Evolutionary conservation across 176 grass and related monocot species (phyloP).

Genomic region (Juncus effusus): DNA sequence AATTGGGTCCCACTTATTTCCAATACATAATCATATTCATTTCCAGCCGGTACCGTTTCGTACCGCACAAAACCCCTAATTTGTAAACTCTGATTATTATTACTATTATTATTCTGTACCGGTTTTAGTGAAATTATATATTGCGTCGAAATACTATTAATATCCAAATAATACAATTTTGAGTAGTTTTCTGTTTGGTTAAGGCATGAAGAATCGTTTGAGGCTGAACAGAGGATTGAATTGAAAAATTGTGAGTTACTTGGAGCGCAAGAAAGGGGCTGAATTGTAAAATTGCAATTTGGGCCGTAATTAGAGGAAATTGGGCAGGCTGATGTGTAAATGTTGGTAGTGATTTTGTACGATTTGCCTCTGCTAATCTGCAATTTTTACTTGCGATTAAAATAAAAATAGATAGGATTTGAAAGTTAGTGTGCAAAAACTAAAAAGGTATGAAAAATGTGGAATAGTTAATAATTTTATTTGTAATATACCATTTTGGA

Average conservation of each 20-base stretch:
- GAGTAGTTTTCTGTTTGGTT: constrained; percentile 42
- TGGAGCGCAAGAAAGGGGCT: constrained; percentile 69
- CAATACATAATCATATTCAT: constrained; percentile 78
- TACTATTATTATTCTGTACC: constrained; percentile 27
- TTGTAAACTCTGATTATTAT: constrained; percentile 28
- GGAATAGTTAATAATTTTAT: neutral
- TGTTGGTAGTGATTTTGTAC: constrained; percentile 55
- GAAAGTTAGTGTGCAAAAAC: constrained; percentile 26
- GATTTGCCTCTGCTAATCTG: constrained; percentile 85
- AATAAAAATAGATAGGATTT: constrained; percentile 11
- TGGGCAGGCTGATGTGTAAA: constrained; percentile 61
- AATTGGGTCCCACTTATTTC: constrained; percentile 56
- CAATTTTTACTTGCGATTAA: constrained; percentile 28
- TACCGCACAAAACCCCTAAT: constrained; percentile 60
- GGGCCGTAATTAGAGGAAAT: constrained; percentile 55
- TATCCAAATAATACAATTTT: constrained; percentile 73
- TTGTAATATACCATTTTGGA: constrained; percentile 83
- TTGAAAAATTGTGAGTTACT: constrained; percentile 42
- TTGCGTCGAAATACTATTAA: constrained; percentile 51
- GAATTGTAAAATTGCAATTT: constrained; percentile 63
- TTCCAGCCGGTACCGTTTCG: constrained; percentile 59
- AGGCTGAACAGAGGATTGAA: constrained; percentile 63
- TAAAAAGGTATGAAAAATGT: constrained; percentile 12
- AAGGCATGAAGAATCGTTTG: constrained; percentile 62
- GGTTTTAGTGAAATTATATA: constrained; percentile 47